These are phyloP conservation scores for Rutstroemia sp. DNA, from an alignment of 2,329 filamentous ascomycete species.

Conservation along the genomic window DNA sequence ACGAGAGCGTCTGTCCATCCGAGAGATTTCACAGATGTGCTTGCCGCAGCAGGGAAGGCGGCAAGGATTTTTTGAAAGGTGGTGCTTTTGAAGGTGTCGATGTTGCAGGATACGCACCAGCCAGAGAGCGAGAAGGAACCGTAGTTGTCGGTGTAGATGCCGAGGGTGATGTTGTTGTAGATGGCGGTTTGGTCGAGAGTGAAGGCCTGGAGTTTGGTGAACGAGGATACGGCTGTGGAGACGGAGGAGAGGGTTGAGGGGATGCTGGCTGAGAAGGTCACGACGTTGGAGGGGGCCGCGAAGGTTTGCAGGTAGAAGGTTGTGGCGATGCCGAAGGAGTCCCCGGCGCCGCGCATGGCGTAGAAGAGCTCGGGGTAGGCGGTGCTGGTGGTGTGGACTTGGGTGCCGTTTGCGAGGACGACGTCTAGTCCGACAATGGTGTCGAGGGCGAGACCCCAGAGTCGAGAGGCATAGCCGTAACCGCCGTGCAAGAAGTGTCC, in stretches of 20 bases:
- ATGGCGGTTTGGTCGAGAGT: conserved; percentile 15
- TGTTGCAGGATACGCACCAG: conserved; percentile 31
- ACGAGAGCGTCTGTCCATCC: conserved; percentile 16
- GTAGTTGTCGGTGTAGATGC: conserved; percentile 34
- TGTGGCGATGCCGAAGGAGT: conserved; percentile 31
- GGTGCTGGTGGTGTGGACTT: conserved; percentile 22
- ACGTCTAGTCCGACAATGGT: conserved; percentile 41
- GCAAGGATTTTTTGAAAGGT: conserved; percentile 33
- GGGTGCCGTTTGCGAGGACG: conserved; percentile 32
- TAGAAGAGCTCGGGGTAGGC: conserved; percentile 27
- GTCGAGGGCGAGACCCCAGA: conserved; percentile 45
- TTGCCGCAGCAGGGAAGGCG: conserved; percentile 23
- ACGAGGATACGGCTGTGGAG: not conserved
- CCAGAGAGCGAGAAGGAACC: conserved; percentile 30
- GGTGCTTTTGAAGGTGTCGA: conserved; percentile 31
- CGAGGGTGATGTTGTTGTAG: conserved; percentile 33
- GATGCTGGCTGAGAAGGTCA: conserved; percentile 17
- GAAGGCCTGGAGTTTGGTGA: conserved; percentile 6
- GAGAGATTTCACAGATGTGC: conserved; percentile 18
- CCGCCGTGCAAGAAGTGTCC: conserved; percentile 42
- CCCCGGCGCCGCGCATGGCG: conserved; percentile 30
- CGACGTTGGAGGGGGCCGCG: conserved; percentile 26
- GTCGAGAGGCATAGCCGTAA: conserved; percentile 36
- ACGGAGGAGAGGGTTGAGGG: conserved; percentile 13
- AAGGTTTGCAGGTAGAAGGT: conserved; percentile 29